Base-by-base conservation (phyloP, 83 land plant genomes). In the Picea engelmannii region DNA sequence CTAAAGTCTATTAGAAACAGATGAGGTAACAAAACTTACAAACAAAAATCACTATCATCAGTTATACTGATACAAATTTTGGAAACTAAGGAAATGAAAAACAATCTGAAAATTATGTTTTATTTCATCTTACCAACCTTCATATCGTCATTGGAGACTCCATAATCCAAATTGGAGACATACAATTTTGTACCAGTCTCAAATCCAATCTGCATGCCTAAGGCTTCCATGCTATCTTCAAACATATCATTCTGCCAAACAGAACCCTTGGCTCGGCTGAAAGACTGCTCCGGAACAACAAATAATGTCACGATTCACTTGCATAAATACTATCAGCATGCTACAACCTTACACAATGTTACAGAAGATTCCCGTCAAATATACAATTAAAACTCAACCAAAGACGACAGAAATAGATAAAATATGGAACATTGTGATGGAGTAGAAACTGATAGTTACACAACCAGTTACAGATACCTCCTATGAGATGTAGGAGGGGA, bases 121-220 rank as follows among this genome's bases (percentile, higher is more conserved):
- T 55, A 55, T 55, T 66, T 66, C 31, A 21, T 66, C 69, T 25
- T 23, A 79, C 81, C 21, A 20, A 90, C 99, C 98, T 89, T 96
- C 83, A 96, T 92, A 85, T 96, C 99, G 49, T 96, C 95, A 82
- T 92, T 96, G 17, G 98, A 89, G 44, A 96, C 98, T 17, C 96
- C 96, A 79, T 81, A 81, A 76, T 96, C 98, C 84, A 96, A 86
- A 88, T 96, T 96, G 69, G 98, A 95, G 62, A 96, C 83, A 80
- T 90, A 93, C 25, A 96, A 83, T 87, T 95, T 96, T 24, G 97
- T 89, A 27, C 98, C 98, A 58, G 86, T 88, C 83, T 95, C 98
- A 79, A 88, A 78, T 61, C 94, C 94, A 44, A 68, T 73, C 44
- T 85, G 61, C 55, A 89, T 80, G 38, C 90, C 94, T 24, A 88